Conservation (phyloP, 148 eudicot species). For the Persicaria maculosa region DNA sequence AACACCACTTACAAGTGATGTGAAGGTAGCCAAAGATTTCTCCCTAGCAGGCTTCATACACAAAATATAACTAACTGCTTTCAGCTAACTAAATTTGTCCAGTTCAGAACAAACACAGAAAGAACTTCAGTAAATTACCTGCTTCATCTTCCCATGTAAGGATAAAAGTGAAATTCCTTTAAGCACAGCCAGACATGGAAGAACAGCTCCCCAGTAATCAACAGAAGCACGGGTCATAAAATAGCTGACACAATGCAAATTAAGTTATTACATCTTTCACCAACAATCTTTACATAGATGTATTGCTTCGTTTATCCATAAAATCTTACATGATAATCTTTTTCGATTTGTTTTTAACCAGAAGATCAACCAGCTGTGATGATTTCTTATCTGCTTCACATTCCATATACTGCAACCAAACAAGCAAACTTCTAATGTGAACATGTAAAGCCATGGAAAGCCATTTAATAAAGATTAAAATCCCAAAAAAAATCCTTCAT, state of each 20-base stretch:
- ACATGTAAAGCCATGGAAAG: too few species aligned
- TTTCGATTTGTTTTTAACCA: conserved; percentile 57
- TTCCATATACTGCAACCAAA: conserved; percentile 54
- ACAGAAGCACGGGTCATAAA: conserved; percentile 97
- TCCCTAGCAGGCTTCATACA: conserved; percentile 58
- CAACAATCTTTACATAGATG: neutral
- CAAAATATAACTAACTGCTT: conserved; percentile 5
- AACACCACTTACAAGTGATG: conserved; percentile 58
- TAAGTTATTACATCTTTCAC: neutral
- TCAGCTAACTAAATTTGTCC: neutral
- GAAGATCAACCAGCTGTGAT: conserved; percentile 73
- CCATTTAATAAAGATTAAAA: too few species aligned
- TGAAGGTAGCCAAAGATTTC: conserved; percentile 77
- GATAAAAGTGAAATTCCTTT: conserved; percentile 58
- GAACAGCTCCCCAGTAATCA: conserved; percentile 93
- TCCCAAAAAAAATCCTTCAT: too few species aligned
- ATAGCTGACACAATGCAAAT: conserved; percentile 43
- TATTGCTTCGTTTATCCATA: neutral
- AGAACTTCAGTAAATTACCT: conserved; percentile 32
- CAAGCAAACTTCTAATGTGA: too few species aligned
- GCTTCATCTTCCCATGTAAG: conserved; percentile 94
- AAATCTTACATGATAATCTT: conserved; percentile 71
- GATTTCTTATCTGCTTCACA: conserved; percentile 84
- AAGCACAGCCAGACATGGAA: conserved; percentile 57
- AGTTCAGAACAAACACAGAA: neutral